Base-by-base conservation (phyloP, 768 basidiomycete genomes). In the Boletus fagicola region DNA sequence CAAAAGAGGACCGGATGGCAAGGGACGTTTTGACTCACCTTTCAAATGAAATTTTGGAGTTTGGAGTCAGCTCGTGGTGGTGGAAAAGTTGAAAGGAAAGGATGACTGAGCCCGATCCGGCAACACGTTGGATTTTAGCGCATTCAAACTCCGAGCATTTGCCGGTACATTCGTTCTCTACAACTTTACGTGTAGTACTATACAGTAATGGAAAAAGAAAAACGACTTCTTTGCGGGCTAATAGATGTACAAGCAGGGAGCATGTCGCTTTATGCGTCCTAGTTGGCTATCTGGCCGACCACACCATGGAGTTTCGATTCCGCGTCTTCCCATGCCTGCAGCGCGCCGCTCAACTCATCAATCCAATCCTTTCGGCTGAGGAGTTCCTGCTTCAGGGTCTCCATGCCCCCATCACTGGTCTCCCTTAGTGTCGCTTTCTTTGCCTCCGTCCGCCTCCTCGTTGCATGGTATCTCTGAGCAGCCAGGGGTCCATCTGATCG, bases 311-410 rank as follows among this genome's bases (percentile, higher is more conserved):
- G 20, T 39, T 45, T 57, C 12, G 26, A 9, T 36, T 68, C 61
- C 3, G 64, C 71, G 15, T 58, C 51, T 15, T 39, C 52, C 70
- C 64, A 71, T 18, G 36, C 44, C 13, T 51, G 50, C 12, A 65
- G 22, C 13, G 56, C 39, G 12, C 60, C 54, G 5, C 42, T 45
- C 12, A 31, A 18, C 15, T 28, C 46, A 36, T 62, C 58, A 48
- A 60, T 18, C 54, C 54, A 60, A 20, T 58, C 33, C 65, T 64
- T 67, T 43, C 60, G 53, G 22, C 43, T 53, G 1, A 36, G 0
- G 0, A 72, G 44, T 30, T 61, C 63, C n/a, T 56, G 26, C 38
- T 49, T 59, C 31, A 65, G 42, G 0, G 12, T 26, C 10, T 62
- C 51, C 49, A 73, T 58, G 2, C 65, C 64, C 35, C n/a, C n/a